Evolutionary conservation across 108 stramenopile genomes (phyloP), one percentile per base, ranked within the genome.

Genomic region (Chaetoceros tenuissimus): DNA sequence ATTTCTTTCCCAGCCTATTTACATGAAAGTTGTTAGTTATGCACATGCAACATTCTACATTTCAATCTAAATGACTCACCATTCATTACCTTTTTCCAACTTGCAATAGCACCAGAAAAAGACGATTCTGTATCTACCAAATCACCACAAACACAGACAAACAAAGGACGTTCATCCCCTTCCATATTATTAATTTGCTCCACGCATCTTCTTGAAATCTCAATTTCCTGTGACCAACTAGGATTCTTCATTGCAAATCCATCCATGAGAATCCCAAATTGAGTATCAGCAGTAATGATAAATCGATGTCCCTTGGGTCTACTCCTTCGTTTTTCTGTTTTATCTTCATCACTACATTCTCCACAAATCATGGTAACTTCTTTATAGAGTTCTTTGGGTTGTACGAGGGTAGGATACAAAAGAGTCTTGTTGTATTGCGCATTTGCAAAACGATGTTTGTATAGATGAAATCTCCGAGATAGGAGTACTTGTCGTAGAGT

Each of bases 191-290:
- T 68, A 47, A 68, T 68, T 13, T 68, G 40, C 8, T 53, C 55
- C 0, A 68, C 67, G 8, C 53, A 53, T 19, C 48, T 55, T 20
- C 64, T 46, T 1, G 64, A 65, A 1, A 65, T 55, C 30, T 65
- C 64, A 52, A 65, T 65, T 26, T 65, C 64, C 24, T 60, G 25
- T 1, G 28, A 26, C 64, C 64, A 65, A 22, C 48, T 65, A 48
- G 64, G 64, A 1, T 17, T 24, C 3, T 65, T 30, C 64, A 65
- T 60, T 8, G 64, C 64, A 17, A 56, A 65, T 2, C 64, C 64
- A 46, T 65, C 64, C 64, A 65, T 65, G 1, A 65, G n/a, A 24
- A 65, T 65, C 0, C 64, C 64, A 59, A 25, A 65, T 46, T 65
- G 64, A 23, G 64, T 65, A 28, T 65, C 64, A 16, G 64, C 64